Evolutionary conservation across 352 stramenopile species (phyloP), one percentile per base, ranked within the genome.

Genomic region (Peronospora farinosa): DNA sequence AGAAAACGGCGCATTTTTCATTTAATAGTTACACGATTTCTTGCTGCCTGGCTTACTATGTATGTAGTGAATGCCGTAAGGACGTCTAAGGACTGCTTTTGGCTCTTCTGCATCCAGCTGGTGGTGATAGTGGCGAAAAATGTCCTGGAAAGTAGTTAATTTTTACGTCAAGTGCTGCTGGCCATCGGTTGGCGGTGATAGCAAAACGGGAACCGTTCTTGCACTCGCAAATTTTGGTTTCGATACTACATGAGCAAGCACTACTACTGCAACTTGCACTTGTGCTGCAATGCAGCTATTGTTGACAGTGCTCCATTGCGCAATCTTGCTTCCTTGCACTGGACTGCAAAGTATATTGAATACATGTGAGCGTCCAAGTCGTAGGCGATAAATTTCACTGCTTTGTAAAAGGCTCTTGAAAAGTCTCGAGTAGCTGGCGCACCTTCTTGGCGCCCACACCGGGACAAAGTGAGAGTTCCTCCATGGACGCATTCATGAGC

Each of bases 381-480:
- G 23, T 7, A 11, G 6, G 19, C 6, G 21, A 11, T 11, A 45
- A 27, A 23, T 19, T 25, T 65, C 44, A 87, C 30, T 78, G 70
- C 48, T 89, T 89, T 7, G 51, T 80, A 45, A 98, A 97, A 1
- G 92, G 93, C 60, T 95, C 82, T 41, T 97, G 83, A 37, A 98
- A 96, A 10, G 92, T 95, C 55, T 97, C 88, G 30, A 95, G 82
- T 47, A 98, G 61, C 40, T 95, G 71, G 31, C 80, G 72, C 7
- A 98, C 89, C 77, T 98, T 98, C 57, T 97, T 97, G 52, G 80
- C 79, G 12, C 95, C 95, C 30, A 98, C 77, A 23, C 95, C 95
- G 19, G 89, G 88, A 67, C 94, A 98, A 10, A 97, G 59, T 49
- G 84, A 84, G 30, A 98, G 65, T 58, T 98, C 90, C 45, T 98